Conservation (phyloP, 495 filamentous ascomycete species). For the Aspergillus ellipticus region DNA sequence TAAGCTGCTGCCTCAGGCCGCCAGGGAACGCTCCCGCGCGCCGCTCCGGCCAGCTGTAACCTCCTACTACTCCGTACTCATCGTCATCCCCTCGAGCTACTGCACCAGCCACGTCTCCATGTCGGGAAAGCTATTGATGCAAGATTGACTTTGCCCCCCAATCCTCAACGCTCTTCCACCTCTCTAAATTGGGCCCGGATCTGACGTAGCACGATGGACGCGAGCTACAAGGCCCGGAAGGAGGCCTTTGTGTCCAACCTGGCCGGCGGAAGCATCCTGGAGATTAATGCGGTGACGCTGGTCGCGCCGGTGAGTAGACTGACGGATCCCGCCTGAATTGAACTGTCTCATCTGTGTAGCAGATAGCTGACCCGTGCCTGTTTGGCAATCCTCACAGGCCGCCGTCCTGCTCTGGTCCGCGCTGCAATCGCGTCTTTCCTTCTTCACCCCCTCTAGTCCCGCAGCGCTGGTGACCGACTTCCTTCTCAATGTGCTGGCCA, state of each 20-base stretch:
- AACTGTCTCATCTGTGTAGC: not conserved
- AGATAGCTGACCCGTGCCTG: not conserved
- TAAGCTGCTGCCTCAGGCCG: not conserved
- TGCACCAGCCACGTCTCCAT: not conserved
- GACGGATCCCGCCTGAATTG: not conserved
- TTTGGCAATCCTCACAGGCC: conserved; percentile 47
- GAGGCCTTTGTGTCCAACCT: conserved; percentile 94
- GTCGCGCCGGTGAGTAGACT: conserved; percentile 77
- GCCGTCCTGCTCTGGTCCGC: conserved; percentile 84
- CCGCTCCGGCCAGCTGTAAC: too few species aligned
- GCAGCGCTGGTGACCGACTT: conserved; percentile 73
- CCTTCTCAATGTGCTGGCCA: conserved; percentile 75
- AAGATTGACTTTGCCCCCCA: not conserved
- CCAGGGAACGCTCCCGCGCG: too few species aligned
- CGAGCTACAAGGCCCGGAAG: conserved; percentile 81
- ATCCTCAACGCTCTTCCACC: not conserved
- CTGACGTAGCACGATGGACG: conserved; percentile 39
- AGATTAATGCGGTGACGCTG: conserved; percentile 82
- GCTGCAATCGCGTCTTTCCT: conserved; percentile 78
- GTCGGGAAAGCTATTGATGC: not conserved
- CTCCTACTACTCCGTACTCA: too few species aligned
- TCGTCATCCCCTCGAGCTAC: not conserved
- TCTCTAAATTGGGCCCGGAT: not conserved
- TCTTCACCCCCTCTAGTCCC: conserved; percentile 72
- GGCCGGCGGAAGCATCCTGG: conserved; percentile 74